Conservation (phyloP, 2,329 filamentous ascomycete species). For the Fusarium siculi region DNA sequence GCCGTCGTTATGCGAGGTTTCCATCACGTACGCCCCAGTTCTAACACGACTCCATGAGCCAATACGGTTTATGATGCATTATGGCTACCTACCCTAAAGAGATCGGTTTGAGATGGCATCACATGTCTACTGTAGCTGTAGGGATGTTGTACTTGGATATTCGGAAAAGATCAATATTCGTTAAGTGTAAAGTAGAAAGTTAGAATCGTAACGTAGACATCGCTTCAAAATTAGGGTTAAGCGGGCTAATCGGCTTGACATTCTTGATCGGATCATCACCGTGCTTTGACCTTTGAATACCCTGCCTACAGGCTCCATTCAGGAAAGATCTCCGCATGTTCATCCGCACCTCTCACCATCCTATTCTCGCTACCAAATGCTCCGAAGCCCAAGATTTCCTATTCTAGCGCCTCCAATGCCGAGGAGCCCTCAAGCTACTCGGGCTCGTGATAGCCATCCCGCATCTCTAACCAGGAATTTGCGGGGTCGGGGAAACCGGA, state of each 20-base stretch:
- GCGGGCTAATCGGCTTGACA: conserved; percentile 6
- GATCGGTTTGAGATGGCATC: rapidly evolving
- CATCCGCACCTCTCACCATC: background rate
- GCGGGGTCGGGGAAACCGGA: conserved; percentile 18
- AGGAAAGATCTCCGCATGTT: background rate
- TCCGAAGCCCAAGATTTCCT: background rate
- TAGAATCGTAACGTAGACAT: rapidly evolving
- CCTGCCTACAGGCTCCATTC: rapidly evolving
- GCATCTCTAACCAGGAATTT: background rate
- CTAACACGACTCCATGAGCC: rapidly evolving
- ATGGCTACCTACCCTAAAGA: background rate
- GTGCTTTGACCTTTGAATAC: rapidly evolving
- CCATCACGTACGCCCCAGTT: rapidly evolving
- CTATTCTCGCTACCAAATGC: background rate
- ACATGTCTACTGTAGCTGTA: background rate
- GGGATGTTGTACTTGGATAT: rapidly evolving
- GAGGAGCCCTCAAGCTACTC: background rate
- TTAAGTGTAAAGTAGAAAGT: rapidly evolving
- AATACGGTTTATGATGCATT: background rate
- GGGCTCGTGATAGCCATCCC: conserved; percentile 13
- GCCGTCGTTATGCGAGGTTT: rapidly evolving
- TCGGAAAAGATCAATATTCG: rapidly evolving
- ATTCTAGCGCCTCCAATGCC: background rate
- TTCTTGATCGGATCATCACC: background rate
- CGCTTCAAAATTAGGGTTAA: background rate